Evolutionary conservation across 2,329 filamentous ascomycete genomes (phyloP).

Genomic region (Aspergillus sp.): DNA sequence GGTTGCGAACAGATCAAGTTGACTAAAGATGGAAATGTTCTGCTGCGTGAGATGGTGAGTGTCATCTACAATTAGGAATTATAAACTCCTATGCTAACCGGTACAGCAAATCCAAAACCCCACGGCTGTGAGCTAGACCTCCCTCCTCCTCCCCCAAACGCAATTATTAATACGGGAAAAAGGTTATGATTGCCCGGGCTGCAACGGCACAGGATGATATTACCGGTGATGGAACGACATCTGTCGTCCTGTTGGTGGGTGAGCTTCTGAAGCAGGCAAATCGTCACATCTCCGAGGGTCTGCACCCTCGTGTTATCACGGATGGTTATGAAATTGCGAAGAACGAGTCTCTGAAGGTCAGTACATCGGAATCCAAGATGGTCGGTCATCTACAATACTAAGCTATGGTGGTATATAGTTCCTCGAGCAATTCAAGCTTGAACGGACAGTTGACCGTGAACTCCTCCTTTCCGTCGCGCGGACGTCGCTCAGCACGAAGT

Average conservation of each 20-base stretch:
- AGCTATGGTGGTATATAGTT: slow-evolving; percentile 60
- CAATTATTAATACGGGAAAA: slow-evolving; percentile 26
- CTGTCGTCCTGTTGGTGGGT: slow-evolving; percentile 90
- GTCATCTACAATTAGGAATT: slow-evolving; percentile 1
- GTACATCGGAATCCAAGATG: neutral
- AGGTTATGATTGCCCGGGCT: slow-evolving; percentile 72
- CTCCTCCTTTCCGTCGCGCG: slow-evolving; percentile 89
- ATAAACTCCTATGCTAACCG: slow-evolving; percentile 33
- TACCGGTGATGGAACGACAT: slow-evolving; percentile 95
- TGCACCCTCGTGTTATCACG: slow-evolving; percentile 94
- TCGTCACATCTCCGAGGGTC: slow-evolving; percentile 91
- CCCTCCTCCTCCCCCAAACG: slow-evolving; percentile 10
- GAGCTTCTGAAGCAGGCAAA: slow-evolving; percentile 98
- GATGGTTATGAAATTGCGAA: slow-evolving; percentile 98
- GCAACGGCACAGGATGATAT: slow-evolving; percentile 98
- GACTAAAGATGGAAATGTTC: slow-evolving; percentile 96
- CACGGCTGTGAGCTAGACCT: slow-evolving; percentile 68
- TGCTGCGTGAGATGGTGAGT: slow-evolving; percentile 65
- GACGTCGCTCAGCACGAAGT: slow-evolving; percentile 92
- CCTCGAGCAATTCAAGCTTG: slow-evolving; percentile 89
- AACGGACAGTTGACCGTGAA: slow-evolving; percentile 86
- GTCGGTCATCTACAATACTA: slow-evolving; percentile 2
- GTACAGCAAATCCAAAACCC: slow-evolving; percentile 90
- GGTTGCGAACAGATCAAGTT: slow-evolving; percentile 76
- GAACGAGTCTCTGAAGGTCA: slow-evolving; percentile 81